Percentiles rank a stretch among this genome's conserved stretches.
Evolutionary conservation across 2,329 filamentous ascomycete genomes (phyloP).

Genomic region (Apiospora saccharicola): DNA sequence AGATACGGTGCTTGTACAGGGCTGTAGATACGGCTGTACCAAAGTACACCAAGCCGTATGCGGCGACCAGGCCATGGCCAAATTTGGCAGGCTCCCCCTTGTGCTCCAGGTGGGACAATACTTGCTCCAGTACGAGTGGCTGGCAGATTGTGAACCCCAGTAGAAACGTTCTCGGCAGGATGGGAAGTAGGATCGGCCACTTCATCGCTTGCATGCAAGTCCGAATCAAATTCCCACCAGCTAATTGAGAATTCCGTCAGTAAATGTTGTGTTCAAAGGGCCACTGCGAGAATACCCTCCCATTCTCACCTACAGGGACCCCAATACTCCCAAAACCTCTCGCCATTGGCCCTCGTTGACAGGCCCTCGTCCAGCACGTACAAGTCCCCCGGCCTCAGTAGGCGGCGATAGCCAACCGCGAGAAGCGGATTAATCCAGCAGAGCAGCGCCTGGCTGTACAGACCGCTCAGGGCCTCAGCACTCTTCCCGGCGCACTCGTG

Average conservation of each 20-base stretch:
- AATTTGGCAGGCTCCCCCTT: not conserved
- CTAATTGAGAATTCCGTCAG: not conserved
- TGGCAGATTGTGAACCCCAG: not conserved
- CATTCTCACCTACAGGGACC: slow-evolving; percentile 3
- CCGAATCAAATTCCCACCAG: not conserved
- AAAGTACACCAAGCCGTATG: not conserved
- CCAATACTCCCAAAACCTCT: not conserved
- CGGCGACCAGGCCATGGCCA: slow-evolving; percentile 2
- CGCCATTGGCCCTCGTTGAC: not conserved
- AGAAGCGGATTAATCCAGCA: slow-evolving; percentile 5
- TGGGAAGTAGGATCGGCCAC: not conserved
- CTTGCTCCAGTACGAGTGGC: not conserved
- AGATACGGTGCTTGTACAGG: not conserved
- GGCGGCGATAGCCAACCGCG: not conserved
- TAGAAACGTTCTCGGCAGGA: not conserved
- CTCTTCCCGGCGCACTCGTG: not conserved
- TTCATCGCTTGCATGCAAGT: not conserved
- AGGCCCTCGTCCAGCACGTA: not conserved
- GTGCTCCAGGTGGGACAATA: not conserved
- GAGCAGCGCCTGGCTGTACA: not conserved
- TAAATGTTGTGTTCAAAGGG: not conserved
- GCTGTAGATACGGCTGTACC: not conserved
- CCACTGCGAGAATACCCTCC: not conserved
- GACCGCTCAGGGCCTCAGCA: not conserved
- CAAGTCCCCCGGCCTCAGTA: not conserved